These are phyloP conservation scores for Serendipita sp. DNA, from an alignment of 1,284 basidiomycete genomes.

Conservation along the genomic window DNA sequence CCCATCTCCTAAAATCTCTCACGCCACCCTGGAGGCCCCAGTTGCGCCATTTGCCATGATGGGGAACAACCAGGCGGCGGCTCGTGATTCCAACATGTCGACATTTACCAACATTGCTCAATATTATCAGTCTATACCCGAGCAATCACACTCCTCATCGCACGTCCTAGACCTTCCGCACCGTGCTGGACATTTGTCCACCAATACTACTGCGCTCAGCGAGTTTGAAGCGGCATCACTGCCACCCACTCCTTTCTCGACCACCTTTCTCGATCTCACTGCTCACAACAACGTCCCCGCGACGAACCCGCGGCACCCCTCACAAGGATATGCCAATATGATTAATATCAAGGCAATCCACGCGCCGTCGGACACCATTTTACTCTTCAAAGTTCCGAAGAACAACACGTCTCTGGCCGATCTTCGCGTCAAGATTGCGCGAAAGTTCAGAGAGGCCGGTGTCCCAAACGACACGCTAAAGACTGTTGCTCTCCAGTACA, in stretches of 20 bases:
- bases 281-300: neutral
- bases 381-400: constrained; percentile 4
- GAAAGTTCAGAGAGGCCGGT: neutral
- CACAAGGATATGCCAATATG: neutral
- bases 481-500: neutral
- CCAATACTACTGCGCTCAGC: neutral
- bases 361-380: neutral
- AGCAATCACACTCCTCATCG: neutral
- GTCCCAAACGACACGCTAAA: neutral
- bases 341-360: constrained; percentile 1
- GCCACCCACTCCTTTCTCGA: neutral
- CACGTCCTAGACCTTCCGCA: neutral
- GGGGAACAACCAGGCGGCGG: neutral
- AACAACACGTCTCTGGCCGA: neutral
- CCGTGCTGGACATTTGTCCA: neutral
- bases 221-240: neutral
- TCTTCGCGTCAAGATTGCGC: neutral
- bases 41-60: neutral
- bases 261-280: neutral
- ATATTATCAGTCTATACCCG: neutral
- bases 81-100: neutral
- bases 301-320: neutral
- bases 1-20: neutral
- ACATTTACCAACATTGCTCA: constrained; percentile 4
- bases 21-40: neutral